Conservation (phyloP, 2,329 filamentous ascomycete genomes). For the Colletotrichum melonis region DNA sequence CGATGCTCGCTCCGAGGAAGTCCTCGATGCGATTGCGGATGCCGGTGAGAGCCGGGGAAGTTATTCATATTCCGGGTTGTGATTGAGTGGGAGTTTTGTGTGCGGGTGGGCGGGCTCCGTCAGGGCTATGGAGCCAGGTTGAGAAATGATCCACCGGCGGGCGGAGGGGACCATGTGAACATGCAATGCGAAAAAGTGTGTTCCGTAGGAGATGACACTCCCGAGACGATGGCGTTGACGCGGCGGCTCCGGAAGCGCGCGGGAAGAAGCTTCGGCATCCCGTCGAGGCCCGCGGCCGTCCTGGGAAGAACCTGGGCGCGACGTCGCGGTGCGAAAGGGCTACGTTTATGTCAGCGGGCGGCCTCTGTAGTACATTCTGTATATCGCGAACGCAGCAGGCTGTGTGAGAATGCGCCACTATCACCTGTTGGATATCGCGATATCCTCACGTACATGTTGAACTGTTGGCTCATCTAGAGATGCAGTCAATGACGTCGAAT, state of each 20-base stretch:
- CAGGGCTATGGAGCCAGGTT: conserved; percentile 9
- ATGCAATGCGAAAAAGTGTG: too few relatives aligned
- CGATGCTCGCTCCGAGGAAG: neutral
- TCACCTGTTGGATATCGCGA: too few relatives aligned
- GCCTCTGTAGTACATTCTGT: too few relatives aligned
- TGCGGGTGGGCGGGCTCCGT: neutral
- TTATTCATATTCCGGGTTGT: neutral
- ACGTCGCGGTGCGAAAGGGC: too few relatives aligned
- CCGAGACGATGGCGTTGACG: neutral
- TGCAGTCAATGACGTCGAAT: neutral
- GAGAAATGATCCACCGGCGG: neutral
- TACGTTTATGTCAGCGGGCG: too few relatives aligned
- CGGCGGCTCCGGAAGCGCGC: neutral
- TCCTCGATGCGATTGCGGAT: neutral
- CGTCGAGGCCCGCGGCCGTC: too few relatives aligned
- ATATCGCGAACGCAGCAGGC: too few relatives aligned
- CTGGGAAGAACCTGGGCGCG: too few relatives aligned
- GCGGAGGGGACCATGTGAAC: too few relatives aligned
- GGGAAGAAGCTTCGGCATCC: neutral
- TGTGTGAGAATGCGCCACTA: too few relatives aligned
- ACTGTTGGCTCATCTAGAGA: too few relatives aligned
- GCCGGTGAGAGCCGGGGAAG: neutral
- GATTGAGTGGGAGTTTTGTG: neutral
- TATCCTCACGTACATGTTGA: too few relatives aligned
- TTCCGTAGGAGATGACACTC: neutral